Evolutionary conservation across 2,329 filamentous ascomycete genomes (phyloP).

Genomic region (Claviceps monticola): DNA sequence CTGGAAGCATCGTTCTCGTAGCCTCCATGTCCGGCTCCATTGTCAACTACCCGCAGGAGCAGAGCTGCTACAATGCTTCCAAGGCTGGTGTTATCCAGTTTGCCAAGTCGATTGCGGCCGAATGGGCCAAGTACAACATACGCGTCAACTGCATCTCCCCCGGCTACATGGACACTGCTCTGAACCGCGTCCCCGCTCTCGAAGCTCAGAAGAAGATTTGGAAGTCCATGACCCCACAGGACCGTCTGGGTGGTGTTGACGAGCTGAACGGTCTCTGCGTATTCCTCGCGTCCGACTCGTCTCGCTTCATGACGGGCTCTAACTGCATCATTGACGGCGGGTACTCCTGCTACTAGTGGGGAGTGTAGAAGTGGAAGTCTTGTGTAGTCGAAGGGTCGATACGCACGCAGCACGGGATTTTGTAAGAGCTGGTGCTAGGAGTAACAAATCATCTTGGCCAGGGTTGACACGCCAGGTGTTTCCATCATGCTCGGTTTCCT

Average conservation of each 20-base stretch:
- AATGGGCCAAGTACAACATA: slow-evolving; percentile 72
- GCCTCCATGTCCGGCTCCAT: slow-evolving; percentile 73
- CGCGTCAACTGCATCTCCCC: slow-evolving; percentile 76
- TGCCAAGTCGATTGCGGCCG: slow-evolving; percentile 66
- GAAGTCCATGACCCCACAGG: slow-evolving; percentile 60
- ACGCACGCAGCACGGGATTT: too few species aligned
- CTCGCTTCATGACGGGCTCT: slow-evolving; percentile 63
- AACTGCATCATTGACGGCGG: slow-evolving; percentile 61
- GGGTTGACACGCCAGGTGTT: background rate
- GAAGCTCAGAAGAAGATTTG: slow-evolving; percentile 75
- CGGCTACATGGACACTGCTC: slow-evolving; percentile 75
- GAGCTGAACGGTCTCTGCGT: slow-evolving; percentile 68
- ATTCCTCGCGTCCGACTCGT: slow-evolving; percentile 61
- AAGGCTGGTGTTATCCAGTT: slow-evolving; percentile 71
- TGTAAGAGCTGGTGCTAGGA: too few species aligned
- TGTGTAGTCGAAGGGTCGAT: too few species aligned
- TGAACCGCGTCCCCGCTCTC: slow-evolving; percentile 64
- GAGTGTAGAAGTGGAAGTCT: too few species aligned
- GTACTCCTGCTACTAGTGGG: slow-evolving; percentile 46
- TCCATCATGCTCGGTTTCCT: background rate
- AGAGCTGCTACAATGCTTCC: slow-evolving; percentile 71
- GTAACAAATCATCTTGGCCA: too few species aligned
- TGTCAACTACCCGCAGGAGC: slow-evolving; percentile 78
- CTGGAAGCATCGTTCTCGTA: slow-evolving; percentile 61
- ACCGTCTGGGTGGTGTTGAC: slow-evolving; percentile 56